Conservation (phyloP, 306 rosid genomes). For the Potentilla sterilis region DNA sequence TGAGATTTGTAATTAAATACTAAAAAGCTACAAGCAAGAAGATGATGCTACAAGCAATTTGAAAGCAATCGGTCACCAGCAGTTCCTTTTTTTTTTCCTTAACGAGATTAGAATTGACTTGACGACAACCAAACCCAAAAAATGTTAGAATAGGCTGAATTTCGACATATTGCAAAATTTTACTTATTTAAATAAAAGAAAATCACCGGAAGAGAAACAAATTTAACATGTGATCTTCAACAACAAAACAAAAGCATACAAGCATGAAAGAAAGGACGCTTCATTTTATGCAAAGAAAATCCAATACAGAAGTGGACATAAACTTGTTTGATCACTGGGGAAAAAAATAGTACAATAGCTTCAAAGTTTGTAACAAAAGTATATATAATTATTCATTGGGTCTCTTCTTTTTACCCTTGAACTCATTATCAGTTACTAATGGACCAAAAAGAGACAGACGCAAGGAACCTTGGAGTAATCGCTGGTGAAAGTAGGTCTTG, state of each 20-base stretch:
- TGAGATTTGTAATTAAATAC: too few species aligned
- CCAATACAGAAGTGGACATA: background rate
- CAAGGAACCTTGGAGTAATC: slow-evolving; percentile 47
- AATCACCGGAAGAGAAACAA: background rate
- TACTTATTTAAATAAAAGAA: background rate
- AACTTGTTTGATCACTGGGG: background rate
- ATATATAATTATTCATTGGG: slow-evolving; percentile 8
- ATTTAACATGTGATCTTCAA: background rate
- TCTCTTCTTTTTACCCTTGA: slow-evolving; percentile 37
- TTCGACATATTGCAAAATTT: too few species aligned
- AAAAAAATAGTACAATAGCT: background rate
- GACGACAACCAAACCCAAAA: too few species aligned
- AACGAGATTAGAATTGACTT: too few species aligned
- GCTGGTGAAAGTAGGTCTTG: slow-evolving; percentile 64
- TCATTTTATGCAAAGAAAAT: background rate
- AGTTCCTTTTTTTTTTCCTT: too few species aligned
- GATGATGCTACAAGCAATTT: too few species aligned
- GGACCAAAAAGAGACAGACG: slow-evolving; percentile 70
- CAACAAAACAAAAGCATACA: background rate
- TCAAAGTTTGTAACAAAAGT: slow-evolving; percentile 16
- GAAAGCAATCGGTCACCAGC: too few species aligned
- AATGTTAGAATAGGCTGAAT: too few species aligned
- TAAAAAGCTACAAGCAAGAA: too few species aligned
- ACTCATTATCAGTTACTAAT: slow-evolving; percentile 29
- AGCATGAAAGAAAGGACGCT: background rate